Conservation (phyloP, 2,329 filamentous ascomycete genomes). For the Botrytis deweyae region DNA sequence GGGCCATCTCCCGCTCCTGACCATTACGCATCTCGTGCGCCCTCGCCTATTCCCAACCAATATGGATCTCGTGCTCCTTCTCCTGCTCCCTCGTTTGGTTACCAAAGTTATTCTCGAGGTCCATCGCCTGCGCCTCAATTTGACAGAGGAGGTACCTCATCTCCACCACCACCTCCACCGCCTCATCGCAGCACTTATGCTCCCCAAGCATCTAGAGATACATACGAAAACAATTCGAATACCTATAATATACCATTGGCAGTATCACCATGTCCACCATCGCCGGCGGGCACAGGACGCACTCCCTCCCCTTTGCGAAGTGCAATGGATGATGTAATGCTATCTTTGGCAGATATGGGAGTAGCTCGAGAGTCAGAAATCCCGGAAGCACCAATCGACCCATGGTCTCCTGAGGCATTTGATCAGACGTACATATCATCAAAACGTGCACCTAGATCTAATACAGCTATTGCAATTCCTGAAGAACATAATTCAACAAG, state of each 20-base stretch:
- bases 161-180: slow-evolving; percentile 77
- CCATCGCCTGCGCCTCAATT: slow-evolving; percentile 43
- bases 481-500: slow-evolving; percentile 56
- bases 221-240: slow-evolving; percentile 44
- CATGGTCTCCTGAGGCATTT: slow-evolving; percentile 92
- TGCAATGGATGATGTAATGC: slow-evolving; percentile 98
- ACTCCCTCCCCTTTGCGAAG: slow-evolving; percentile 90
- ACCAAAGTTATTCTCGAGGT: slow-evolving; percentile 41
- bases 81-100: slow-evolving; percentile 35
- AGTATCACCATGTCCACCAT: slow-evolving; percentile 65
- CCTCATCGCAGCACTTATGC: slow-evolving; percentile 69
- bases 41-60: slow-evolving; percentile 37
- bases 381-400: slow-evolving; percentile 60
- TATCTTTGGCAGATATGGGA: slow-evolving; percentile 85
- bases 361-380: slow-evolving; percentile 56
- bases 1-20: slow-evolving; percentile 28
- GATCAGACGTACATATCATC: slow-evolving; percentile 45
- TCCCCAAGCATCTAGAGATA: slow-evolving; percentile 35
- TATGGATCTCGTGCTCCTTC: slow-evolving; percentile 42
- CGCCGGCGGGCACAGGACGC: slow-evolving; percentile 63
- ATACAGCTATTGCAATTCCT: slow-evolving; percentile 70
- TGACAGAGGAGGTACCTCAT: slow-evolving; percentile 38
- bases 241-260: slow-evolving; percentile 56
- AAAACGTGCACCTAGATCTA: slow-evolving; percentile 51
- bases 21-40: slow-evolving; percentile 36